Percentiles rank a stretch among this genome's conserved stretches.
These are phyloP conservation scores for Clonostachys chloroleuca DNA, from an alignment of 2,329 filamentous ascomycete genomes.

Conservation along the genomic window DNA sequence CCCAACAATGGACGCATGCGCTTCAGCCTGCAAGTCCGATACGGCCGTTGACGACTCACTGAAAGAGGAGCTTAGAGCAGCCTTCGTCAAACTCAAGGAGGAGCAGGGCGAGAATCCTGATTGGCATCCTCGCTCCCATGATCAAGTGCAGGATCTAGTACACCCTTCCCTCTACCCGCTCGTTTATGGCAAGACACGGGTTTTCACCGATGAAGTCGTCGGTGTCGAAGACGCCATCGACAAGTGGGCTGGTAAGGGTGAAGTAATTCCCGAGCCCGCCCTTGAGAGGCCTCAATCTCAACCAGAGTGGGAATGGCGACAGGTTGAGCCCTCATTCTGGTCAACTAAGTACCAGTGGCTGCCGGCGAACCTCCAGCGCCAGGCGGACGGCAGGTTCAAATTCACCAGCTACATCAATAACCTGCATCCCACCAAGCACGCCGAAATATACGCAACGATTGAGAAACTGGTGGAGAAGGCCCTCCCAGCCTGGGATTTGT, in stretches of 20 bases:
- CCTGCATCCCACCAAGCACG: conserved; percentile 27
- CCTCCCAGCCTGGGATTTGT: conserved; percentile 41
- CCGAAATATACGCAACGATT: conserved; percentile 22
- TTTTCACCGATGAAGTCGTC: conserved; percentile 10
- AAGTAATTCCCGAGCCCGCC: conserved; percentile 2
- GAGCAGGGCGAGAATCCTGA: conserved; percentile 24
- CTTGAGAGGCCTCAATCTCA: no score
- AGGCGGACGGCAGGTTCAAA: conserved; percentile 8
- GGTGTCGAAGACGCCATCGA: conserved; percentile 15
- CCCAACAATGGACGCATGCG: conserved; percentile 11
- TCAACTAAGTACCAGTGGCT: conserved; percentile 21
- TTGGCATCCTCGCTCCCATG: conserved; percentile 49
- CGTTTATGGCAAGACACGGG: conserved; percentile 4
- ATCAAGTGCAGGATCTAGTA: conserved; percentile 48
- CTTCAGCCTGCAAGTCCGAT: conserved; percentile 13
- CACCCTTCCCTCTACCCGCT: conserved; percentile 38
- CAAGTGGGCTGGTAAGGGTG: conserved; percentile 15
- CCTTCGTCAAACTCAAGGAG: conserved; percentile 8
- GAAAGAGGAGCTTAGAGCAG: conserved; percentile 2
- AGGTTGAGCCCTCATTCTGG: conserved; percentile 7
- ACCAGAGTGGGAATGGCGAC: no score
- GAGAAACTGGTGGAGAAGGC: conserved; percentile 26
- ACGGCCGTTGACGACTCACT: conserved; percentile 5
- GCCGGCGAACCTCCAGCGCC: conserved; percentile 28
- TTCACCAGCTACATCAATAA: conserved; percentile 43